Conservation (phyloP, 441 rosid species). For the Dalechampia spathulata region DNA sequence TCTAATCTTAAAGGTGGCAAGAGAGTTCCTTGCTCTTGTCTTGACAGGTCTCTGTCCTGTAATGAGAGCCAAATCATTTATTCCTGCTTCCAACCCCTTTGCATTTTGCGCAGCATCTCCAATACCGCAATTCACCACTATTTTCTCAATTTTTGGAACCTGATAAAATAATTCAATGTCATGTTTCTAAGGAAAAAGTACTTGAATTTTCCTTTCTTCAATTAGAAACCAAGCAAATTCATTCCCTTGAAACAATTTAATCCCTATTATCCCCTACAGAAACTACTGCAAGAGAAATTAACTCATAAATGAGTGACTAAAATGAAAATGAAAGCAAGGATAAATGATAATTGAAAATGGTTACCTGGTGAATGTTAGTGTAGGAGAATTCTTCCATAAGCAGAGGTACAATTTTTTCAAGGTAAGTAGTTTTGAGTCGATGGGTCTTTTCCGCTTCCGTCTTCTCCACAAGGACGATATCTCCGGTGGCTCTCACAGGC, state of each 20-base stretch:
- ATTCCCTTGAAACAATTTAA: too few relatives aligned
- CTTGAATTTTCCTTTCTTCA: background rate
- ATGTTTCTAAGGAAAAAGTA: too few relatives aligned
- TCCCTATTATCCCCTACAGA: too few relatives aligned
- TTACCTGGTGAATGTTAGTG: constrained; percentile 71
- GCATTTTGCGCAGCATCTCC: constrained; percentile 86
- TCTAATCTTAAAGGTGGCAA: constrained; percentile 79
- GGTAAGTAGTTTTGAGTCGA: constrained; percentile 64
- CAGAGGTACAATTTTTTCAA: constrained; percentile 74
- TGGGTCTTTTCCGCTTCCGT: constrained; percentile 56
- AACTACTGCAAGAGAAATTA: too few relatives aligned
- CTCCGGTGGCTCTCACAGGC: constrained; percentile 48
- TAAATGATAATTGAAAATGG: too few relatives aligned
- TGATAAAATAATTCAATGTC: constrained; percentile 11
- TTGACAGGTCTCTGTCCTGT: constrained; percentile 88
- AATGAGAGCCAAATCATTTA: constrained; percentile 72
- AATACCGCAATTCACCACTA: constrained; percentile 90
- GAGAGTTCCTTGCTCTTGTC: constrained; percentile 63
- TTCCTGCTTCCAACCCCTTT: constrained; percentile 83
- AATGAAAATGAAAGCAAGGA: too few relatives aligned
- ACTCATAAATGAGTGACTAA: too few relatives aligned
- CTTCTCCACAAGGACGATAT: constrained; percentile 66
- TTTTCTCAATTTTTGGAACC: constrained; percentile 87
- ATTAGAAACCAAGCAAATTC: constrained; percentile 2
- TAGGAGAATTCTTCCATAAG: constrained; percentile 77